Evolutionary conservation across 1,284 basidiomycete species (phyloP).

Genomic region (Tilletia setariae): DNA sequence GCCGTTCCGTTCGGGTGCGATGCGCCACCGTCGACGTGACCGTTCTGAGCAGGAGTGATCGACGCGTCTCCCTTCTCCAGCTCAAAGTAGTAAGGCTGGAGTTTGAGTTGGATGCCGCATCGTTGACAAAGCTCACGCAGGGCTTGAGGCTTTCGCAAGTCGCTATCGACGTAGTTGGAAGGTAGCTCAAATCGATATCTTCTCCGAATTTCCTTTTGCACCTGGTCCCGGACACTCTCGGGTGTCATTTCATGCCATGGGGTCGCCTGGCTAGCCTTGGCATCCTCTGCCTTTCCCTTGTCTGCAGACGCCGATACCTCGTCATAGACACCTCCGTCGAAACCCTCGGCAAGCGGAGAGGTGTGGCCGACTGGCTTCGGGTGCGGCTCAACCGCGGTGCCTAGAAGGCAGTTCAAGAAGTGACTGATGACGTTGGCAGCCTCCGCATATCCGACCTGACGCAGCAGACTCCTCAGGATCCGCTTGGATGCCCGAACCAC

Average conservation of each 20-base stretch:
- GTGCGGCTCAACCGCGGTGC: constrained; percentile 55
- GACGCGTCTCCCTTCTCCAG: constrained; percentile 15
- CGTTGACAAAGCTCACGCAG: constrained; percentile 60
- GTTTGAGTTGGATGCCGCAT: constrained; percentile 61
- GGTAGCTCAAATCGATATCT: constrained; percentile 60
- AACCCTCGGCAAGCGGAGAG: constrained; percentile 31
- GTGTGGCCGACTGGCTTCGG: constrained; percentile 52
- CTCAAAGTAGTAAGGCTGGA: constrained; percentile 59
- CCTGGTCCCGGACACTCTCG: constrained; percentile 55
- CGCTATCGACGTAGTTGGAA: constrained; percentile 52
- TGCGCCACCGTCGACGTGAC: neutral
- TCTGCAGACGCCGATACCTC: neutral
- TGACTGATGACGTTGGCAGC: constrained; percentile 56
- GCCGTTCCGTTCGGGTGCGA: constrained; percentile 5
- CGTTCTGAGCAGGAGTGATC: constrained; percentile 14
- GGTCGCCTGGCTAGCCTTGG: constrained; percentile 18
- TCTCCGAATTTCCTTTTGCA: constrained; percentile 56
- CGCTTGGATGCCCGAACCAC: constrained; percentile 62
- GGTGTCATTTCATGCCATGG: constrained; percentile 59
- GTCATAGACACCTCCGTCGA: constrained; percentile 3
- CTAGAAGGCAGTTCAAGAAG: constrained; percentile 64
- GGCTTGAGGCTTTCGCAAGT: constrained; percentile 56
- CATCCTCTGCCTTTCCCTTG: too few relatives aligned
- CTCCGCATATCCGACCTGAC: constrained; percentile 29
- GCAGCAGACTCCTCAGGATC: constrained; percentile 57